Base-by-base conservation (phyloP, 2,329 filamentous ascomycete genomes). In the Colletotrichum sublineola region DNA sequence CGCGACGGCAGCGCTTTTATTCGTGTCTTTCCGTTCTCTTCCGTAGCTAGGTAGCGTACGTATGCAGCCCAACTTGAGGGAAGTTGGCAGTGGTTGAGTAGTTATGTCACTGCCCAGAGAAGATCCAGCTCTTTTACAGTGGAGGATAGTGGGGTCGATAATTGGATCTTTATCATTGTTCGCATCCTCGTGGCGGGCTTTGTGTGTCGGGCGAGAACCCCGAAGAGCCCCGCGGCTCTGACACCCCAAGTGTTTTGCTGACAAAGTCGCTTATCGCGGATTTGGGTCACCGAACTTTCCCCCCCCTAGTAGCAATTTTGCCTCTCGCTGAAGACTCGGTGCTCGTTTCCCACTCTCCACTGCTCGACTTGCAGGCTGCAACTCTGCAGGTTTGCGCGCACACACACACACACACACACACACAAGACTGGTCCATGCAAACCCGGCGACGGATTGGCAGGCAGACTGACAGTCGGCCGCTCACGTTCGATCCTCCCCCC, bases 291-390 rank as follows among this genome's bases (percentile, higher is more conserved):
- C 69, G 58, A 69, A 20, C 44, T 52, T 52, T 60, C 63, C 57
- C 44, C 38, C 42, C 46, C 57, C 53, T 46, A 24, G 53, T 55
- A 31, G 52, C 24, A 7, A 33, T 52, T 62, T 71, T 40, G 55
- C 63, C 56, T 46, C 65, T 72, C 69, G 69, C 69, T 72, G 69
- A 69, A 72, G 69, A 72, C 29, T 72, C 69, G 65, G 69, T 60
- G 53, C 42, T 64, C 68, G 57, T 53, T 44, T 66, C 24, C 61
- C 42, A 20, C 44, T 46, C n/a, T 38, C 24, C 46, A 61, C 57
- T 63, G 40, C 58, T 62, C 42, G 36, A 67, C 65, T 42, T 67
- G 38, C 65, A 62, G 8, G 56, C 38, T 63, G 69, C 65, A 18
- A 53, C 15, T 29, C 60, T 72, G 69, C 66, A 64, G 66, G 53